phyloP scores from a whole-genome alignment of 164 flowering plant genomes.

The Cinnamomum chago region DNA sequence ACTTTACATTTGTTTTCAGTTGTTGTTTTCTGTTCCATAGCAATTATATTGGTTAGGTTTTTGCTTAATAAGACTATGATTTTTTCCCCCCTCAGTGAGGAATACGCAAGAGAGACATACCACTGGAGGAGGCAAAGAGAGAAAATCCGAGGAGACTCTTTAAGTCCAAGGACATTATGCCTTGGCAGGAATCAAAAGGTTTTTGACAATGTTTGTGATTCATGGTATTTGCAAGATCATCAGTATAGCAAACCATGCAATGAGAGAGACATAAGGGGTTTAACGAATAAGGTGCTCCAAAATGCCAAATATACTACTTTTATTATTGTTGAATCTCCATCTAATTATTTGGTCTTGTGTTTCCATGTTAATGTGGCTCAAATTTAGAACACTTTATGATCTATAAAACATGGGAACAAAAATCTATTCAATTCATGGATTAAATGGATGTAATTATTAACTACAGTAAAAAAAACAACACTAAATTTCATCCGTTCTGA shows the following conservation, averaged over 20 bases:
- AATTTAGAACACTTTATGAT: not conserved
- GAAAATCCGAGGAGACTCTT: slow-evolving; percentile 28
- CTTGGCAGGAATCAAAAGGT: slow-evolving; percentile 28
- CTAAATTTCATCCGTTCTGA: not conserved
- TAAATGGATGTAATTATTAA: not conserved
- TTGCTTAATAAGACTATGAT: not conserved
- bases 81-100: slow-evolving; percentile 45
- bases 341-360: not conserved
- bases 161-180: slow-evolving; percentile 34
- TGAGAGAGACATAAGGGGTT: slow-evolving; percentile 25
- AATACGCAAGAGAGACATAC: slow-evolving; percentile 44
- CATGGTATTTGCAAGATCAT: slow-evolving; percentile 29
- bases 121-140: slow-evolving; percentile 57
- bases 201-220: slow-evolving; percentile 20
- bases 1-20: not conserved
- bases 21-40: not conserved
- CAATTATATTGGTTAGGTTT: not conserved
- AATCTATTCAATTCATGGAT: not conserved
- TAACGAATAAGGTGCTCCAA: slow-evolving; percentile 51
- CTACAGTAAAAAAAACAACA: not conserved
- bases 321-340: not conserved
- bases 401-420: not conserved
- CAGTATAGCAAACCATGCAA: slow-evolving; percentile 37
- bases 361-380: no score
- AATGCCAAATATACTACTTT: not conserved